Base-by-base conservation (phyloP, 2,329 filamentous ascomycete species). In the Bipolaris victoriae region DNA sequence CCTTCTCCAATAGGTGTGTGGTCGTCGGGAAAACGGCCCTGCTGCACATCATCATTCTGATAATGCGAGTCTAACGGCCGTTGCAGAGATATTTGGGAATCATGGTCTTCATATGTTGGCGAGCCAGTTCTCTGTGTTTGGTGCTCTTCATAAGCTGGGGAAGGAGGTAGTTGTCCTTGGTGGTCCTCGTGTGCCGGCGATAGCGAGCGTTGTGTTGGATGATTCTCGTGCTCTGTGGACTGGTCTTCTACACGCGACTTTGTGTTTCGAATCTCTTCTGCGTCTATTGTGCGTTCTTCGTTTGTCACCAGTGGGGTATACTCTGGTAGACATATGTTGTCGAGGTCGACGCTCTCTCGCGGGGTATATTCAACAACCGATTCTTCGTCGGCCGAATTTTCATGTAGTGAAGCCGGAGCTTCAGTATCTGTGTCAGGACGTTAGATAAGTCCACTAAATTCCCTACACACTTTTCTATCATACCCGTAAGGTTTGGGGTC, bases 281-380 rank as follows among this genome's bases (percentile, higher is more conserved):
- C 65, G n/a, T 67, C 64, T 33, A 70, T 41, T 5, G 61, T 55
- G 24, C 49, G 13, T 44, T 70, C 68, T 36, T 55, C 58, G 0
- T 57, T 47, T 5, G 60, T 56, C 7, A 56, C 49, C 3, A 53
- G 54, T 16, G 55, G 48, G 10, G 62, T 65, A 49, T 70, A 71
- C 2, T 60, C 60, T n/a, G 68, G 66, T 1, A 62, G 64, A 4
- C 62, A 61, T 16, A 61, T 44, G 18, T 43, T 48, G 46, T 68
- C 66, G 3, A 69, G 51, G 48, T 70, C 65, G 36, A 57, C 48
- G 29, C 70, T 65, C 51, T 47, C 57, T 29, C 22, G 35, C n/a
- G 22, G 7, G 7, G 46, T 26, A 26, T 39, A 5, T 10, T 39
- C 35, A 16, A 39, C 35, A 3, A 40, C 24, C 4, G 24, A 35